phyloP scores from a whole-genome alignment of 2,329 filamentous ascomycete genomes.

The Fusarium acutatum region DNA sequence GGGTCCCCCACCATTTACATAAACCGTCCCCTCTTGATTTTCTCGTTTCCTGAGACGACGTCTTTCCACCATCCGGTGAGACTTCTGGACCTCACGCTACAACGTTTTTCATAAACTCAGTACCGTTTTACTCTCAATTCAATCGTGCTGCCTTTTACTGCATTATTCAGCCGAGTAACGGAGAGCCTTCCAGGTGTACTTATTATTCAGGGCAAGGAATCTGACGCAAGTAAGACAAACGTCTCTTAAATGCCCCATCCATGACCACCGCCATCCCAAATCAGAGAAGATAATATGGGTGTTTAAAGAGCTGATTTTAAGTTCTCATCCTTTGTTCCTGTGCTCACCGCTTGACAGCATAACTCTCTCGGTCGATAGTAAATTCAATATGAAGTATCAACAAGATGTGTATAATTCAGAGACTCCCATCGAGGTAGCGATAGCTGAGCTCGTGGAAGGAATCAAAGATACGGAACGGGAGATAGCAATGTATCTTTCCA shows the following conservation, averaged over 20 bases:
- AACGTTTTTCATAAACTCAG: background rate
- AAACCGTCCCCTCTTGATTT: background rate
- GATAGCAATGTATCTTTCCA: background rate
- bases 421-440: background rate
- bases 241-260: background rate
- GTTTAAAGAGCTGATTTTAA: too few species aligned
- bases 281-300: background rate
- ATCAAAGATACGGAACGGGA: background rate
- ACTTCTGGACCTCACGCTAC: background rate
- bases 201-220: background rate
- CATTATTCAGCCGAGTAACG: background rate
- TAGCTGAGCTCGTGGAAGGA: background rate
- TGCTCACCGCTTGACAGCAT: background rate
- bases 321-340: background rate
- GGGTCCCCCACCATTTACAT: too few species aligned
- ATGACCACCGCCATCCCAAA: background rate
- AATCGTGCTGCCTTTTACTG: background rate
- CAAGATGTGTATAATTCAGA: background rate
- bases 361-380: background rate
- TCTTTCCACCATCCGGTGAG: background rate
- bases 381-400: background rate
- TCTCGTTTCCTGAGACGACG: background rate
- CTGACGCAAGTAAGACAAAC: background rate
- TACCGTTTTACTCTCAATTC: background rate
- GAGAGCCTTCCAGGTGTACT: background rate